Conservation (phyloP, 2,329 filamentous ascomycete species). For the Penicillium digitatum region DNA sequence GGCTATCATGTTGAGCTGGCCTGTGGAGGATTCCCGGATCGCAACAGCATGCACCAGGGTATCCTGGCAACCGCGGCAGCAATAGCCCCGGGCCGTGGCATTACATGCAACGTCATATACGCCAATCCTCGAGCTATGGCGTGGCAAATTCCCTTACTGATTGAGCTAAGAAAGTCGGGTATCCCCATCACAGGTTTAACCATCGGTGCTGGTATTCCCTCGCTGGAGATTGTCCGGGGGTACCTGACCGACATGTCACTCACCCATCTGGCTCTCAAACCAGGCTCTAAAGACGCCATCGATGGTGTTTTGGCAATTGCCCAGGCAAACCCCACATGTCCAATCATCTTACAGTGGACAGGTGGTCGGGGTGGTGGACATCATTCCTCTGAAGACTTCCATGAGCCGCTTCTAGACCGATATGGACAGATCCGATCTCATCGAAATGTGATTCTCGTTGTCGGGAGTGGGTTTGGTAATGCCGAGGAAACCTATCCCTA, state of each 20-base stretch:
- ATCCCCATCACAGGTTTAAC: not conserved
- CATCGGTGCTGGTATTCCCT: constrained; percentile 3
- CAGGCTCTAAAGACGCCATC: not conserved
- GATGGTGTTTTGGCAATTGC: constrained; percentile 1
- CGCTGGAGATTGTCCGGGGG: not conserved
- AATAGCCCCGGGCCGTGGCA: not conserved
- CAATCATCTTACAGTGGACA: constrained; percentile 4
- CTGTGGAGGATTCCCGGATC: constrained; percentile 1
- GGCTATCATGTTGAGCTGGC: constrained; percentile 4
- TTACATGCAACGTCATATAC: constrained; percentile 6
- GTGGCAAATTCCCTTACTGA: not conserved
- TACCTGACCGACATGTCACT: not conserved
- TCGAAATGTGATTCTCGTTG: constrained; percentile 71
- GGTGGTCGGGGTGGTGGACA: constrained; percentile 3
- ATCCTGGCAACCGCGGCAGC: not conserved
- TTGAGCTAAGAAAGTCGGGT: not conserved
- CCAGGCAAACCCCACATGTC: not conserved
- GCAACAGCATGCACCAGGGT: not conserved
- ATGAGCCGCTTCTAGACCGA: not conserved
- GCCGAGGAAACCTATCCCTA: constrained; percentile 89
- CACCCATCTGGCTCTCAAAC: constrained; percentile 2
- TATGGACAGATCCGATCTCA: not conserved
- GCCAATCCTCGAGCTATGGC: constrained; percentile 1
- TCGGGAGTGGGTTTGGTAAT: constrained; percentile 85
- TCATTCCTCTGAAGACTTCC: constrained; percentile 4